Evolutionary conservation across 2,329 filamentous ascomycete genomes (phyloP).

Genomic region (Clarireedia monteithiana): DNA sequence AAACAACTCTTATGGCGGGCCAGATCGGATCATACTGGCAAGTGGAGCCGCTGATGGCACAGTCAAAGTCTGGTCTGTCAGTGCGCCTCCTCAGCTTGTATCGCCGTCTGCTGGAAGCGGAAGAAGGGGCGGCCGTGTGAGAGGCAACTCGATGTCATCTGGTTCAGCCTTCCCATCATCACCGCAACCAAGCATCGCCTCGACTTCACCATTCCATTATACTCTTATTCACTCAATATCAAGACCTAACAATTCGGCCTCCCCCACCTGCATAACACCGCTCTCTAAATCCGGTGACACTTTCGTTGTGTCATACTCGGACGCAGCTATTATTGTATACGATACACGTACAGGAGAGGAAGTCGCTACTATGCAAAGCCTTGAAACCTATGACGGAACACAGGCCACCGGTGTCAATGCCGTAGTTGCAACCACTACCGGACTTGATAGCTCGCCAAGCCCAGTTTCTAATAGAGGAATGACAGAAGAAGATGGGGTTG

Average conservation of each 20-base stretch:
- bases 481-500: conserved; percentile 64
- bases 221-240: conserved; percentile 82
- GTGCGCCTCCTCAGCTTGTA: conserved; percentile 75
- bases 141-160: conserved; percentile 89
- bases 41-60: conserved; percentile 87
- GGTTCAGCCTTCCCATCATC: conserved; percentile 86
- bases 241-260: conserved; percentile 59
- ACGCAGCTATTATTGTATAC: conserved; percentile 85
- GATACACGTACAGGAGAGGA: conserved; percentile 84
- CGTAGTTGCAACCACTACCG: conserved; percentile 78
- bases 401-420: conserved; percentile 79
- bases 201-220: conserved; percentile 78
- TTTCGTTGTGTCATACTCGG: conserved; percentile 88
- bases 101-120: conserved; percentile 65
- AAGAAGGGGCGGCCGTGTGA: conserved; percentile 67
- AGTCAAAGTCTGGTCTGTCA: conserved; percentile 91
- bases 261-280: conserved; percentile 87
- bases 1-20: conserved; percentile 63
- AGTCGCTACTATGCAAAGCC: conserved; percentile 83
- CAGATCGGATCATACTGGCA: conserved; percentile 82
- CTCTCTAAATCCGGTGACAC: conserved; percentile 75
- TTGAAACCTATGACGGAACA: conserved; percentile 89
- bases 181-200: conserved; percentile 81
- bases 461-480: conserved; percentile 56
- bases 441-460: conserved; percentile 59